Base-by-base conservation (phyloP, 768 basidiomycete species). In the Leucosporidium scottii region DNA sequence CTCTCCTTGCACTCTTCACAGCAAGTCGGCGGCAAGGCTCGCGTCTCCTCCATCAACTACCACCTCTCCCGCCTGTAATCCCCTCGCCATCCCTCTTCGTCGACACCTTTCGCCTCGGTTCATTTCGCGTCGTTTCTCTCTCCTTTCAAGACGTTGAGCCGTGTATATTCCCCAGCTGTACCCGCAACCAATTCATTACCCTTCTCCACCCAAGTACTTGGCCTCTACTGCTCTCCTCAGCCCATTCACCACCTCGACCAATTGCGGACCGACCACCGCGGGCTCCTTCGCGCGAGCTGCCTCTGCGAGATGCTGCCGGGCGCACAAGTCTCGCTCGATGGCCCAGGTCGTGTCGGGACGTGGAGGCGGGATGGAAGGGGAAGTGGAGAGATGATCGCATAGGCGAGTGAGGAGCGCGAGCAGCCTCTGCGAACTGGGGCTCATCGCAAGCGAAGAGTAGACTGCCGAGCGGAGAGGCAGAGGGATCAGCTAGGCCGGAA, bases 1-100 rank as follows among this genome's bases (percentile, higher is more conserved):
- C 55, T 27, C 23, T 17, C 10, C 34, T 54, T 18, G 28, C 28
- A 23, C 30, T 15, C 4, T 4, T 5, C n/a, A 30, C 34, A 27
- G 34, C 50, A 63, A 47, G 56, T 54, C 56, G 34, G 61, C 44
- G 85, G 85, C 68, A 89, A 86, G 76, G 78, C 78, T 54, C 89
- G 86, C 61, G 83, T 82, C 76, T 84, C 91, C 44, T 85, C 88
- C 44, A 91, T 93, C 81, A 93, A 93, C 79, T 93, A 90, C 77
- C 90, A 92, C 78, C 85, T 93, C 51, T 31, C 68, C 7, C 56
- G 59, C 17, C 54, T 64, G 15, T 55, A 3, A 70, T 44, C 5
- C 62, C 20, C 31, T 6, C 36, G 53, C 65, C n/a, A n/a, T n/a
- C n/a, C n/a, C n/a, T n/a, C 15, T 55, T 58, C 51, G 20, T 31